Base-by-base conservation (phyloP, 805 yeast genomes). In the Wickerhamomyces rabaulensis region DNA sequence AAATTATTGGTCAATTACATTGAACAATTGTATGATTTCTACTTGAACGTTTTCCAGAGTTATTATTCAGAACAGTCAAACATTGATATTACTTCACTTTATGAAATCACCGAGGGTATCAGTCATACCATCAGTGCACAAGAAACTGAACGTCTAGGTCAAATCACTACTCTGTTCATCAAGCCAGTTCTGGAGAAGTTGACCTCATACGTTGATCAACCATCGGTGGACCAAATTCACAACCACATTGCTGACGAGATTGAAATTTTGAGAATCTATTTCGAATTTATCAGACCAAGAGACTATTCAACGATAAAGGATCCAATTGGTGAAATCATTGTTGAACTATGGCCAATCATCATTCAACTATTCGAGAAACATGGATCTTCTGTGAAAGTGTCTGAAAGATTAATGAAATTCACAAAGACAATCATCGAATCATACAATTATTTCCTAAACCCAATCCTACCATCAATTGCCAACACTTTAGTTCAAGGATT, bases 91-190 rank as follows among this genome's bases (percentile, higher is more conserved):
- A 80, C 79, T 44, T 82, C 95, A 1, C 68, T 84, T 37, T 80
- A 80, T 60, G 95, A 91, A 60, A 76, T 91, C 42, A 81, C 91
- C 16, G 95, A 91, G 63, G 99, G 98, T 33, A 74, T 94, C 49
- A 91, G 95, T 6, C 87, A 89, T 52, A 85, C 94, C 39, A 73
- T 94, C 42, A 74, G 75, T 42, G 79, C 82, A 43, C 82, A 81
- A 50, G 74, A 79, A 7, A 68, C 68, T 21, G 78, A 74, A 13
- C 74, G 74, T 46, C 67, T 84, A 42, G 75, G 74, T 52, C 71
- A 74, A 40, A 73, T 82, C 1, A 67, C 83, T 3, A 71, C 74
- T 45, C 74, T 81, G 69, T 87, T 91, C 58, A 73, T 87, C 63
- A 73, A 73, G 39, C 87, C 95, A 10, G 75, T 87, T 7, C 62